A percentile compares a stretch with the other conserved stretches of the same genome.
Conservation (phyloP, 192 early-diverging fungal genomes). For the Thamnidium elegans region DNA sequence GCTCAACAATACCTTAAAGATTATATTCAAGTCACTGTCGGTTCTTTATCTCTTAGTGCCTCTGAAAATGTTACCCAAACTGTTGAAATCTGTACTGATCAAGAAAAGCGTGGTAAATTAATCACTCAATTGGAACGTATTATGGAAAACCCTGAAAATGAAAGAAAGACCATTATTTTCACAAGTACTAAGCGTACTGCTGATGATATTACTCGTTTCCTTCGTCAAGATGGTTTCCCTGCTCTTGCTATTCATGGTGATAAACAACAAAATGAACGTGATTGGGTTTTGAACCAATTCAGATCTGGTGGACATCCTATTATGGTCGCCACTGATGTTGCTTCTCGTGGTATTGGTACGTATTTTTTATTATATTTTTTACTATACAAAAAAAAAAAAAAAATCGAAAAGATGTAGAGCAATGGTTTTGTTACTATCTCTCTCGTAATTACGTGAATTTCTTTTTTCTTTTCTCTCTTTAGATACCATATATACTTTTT, state of each 20-base stretch:
- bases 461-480: not conserved
- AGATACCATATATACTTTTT: not conserved
- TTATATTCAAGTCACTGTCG: slow-evolving; percentile 96
- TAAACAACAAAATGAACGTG: slow-evolving; percentile 94
- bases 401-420: not conserved
- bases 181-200: slow-evolving; percentile 94
- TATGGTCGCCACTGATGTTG: slow-evolving; percentile 99
- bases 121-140: slow-evolving; percentile 79
- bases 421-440: not conserved
- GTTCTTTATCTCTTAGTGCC: slow-evolving; percentile 89
- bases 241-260: slow-evolving; percentile 96
- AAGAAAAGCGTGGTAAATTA: slow-evolving; percentile 84
- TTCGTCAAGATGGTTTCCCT: slow-evolving; percentile 88
- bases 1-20: slow-evolving; percentile 90
- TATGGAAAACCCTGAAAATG: slow-evolving; percentile 70
- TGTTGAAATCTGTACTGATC: slow-evolving; percentile 85
- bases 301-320: slow-evolving; percentile 82
- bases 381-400: not conserved
- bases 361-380: slow-evolving; percentile 3
- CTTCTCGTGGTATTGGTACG: slow-evolving; percentile 93
- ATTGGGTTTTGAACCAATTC: slow-evolving; percentile 95
- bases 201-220: slow-evolving; percentile 79
- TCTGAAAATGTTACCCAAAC: slow-evolving; percentile 89
- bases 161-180: slow-evolving; percentile 91
- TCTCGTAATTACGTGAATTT: not conserved